Conservation (phyloP, 140 eudicot species). For the Flaveria floridana region DNA sequence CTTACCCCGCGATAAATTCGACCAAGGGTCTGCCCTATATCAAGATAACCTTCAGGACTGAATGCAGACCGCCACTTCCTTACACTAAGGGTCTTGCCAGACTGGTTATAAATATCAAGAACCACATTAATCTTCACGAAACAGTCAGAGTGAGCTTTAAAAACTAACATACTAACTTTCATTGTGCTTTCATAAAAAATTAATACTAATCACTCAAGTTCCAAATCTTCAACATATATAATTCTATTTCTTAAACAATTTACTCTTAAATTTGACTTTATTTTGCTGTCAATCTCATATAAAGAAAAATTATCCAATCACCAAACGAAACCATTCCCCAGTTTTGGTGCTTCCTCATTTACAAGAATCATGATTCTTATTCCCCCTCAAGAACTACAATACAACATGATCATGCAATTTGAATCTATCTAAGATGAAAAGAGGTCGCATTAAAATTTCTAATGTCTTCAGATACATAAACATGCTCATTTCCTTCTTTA, state of each 20-base stretch:
- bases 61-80: constrained; percentile 38
- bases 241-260: background rate
- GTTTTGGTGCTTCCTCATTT: background rate
- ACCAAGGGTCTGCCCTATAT: constrained; percentile 41
- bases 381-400: too few species aligned
- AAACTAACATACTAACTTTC: background rate
- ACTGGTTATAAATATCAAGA: constrained; percentile 27
- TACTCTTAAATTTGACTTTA: background rate
- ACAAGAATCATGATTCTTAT: too few species aligned
- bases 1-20: constrained; percentile 40
- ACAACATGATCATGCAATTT: background rate
- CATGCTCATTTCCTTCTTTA: background rate
- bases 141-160: constrained; percentile 1
- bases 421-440: background rate
- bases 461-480: background rate
- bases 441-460: constrained; percentile 10
- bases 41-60: constrained; percentile 41
- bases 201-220: background rate
- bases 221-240: background rate
- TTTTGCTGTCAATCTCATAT: background rate
- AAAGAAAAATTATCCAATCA: background rate
- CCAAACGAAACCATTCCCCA: background rate
- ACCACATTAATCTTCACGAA: constrained; percentile 1
- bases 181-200: background rate
- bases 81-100: constrained; percentile 45